A percentile compares a stretch with the other conserved stretches of the same genome.
phyloP scores from a whole-genome alignment of 2,329 filamentous ascomycete species.

The Sarocladium kiliense region DNA sequence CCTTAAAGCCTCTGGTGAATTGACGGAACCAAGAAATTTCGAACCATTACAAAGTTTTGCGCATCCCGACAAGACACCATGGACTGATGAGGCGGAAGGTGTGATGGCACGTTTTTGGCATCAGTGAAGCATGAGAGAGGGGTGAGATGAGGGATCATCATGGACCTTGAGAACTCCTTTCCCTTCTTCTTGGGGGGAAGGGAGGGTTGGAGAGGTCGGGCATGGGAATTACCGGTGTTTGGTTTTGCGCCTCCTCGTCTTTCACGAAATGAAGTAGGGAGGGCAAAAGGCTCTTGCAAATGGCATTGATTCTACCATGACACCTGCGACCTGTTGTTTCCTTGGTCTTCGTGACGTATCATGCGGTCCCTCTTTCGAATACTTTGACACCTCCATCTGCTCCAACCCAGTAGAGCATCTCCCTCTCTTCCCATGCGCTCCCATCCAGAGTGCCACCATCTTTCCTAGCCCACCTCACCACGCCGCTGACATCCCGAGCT shows the following conservation, averaged over 20 bases:
- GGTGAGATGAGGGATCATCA: background rate
- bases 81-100: too few relatives aligned
- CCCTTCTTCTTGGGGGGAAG: background rate
- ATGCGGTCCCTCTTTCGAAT: conserved; percentile 66
- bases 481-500: conserved; percentile 87
- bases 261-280: background rate
- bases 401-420: conserved; percentile 76
- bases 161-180: background rate
- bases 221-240: conserved; percentile 5
- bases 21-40: conserved; percentile 2
- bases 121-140: background rate
- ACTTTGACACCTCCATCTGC: conserved; percentile 76
- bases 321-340: background rate
- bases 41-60: background rate
- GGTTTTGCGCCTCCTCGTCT: conserved; percentile 3
- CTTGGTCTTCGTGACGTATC: background rate
- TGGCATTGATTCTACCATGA: conserved; percentile 6
- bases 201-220: conserved; percentile 3
- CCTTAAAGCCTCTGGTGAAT: conserved; percentile 3
- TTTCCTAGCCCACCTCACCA: conserved; percentile 68
- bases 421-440: conserved; percentile 56
- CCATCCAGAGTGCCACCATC: conserved; percentile 19
- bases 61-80: background rate
- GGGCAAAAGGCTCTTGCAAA: conserved; percentile 4
- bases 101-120: background rate